A percentile compares a stretch with the other conserved stretches of the same genome.
Conservation (phyloP, 116 monocot genomes). For the Posidonia oceanica region DNA sequence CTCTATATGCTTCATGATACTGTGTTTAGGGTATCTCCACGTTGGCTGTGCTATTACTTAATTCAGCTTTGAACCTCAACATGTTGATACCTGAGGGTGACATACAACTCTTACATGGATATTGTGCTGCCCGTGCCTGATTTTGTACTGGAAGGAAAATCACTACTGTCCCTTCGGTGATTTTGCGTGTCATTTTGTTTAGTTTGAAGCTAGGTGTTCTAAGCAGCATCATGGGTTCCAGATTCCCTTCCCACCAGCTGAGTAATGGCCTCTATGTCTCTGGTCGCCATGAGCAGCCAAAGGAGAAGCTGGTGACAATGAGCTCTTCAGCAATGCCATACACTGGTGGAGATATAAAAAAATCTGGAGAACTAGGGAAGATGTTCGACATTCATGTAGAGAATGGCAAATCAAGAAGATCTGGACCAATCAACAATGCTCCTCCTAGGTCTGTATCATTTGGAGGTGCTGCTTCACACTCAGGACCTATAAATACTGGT, state of each 20-base stretch:
- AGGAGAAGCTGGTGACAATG: slow-evolving; percentile 61
- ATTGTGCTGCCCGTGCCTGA: too few species aligned
- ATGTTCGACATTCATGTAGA: slow-evolving; percentile 89
- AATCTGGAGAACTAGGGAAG: slow-evolving; percentile 93
- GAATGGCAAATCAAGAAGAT: slow-evolving; percentile 64
- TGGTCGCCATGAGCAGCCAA: slow-evolving; percentile 79
- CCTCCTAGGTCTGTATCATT: slow-evolving; percentile 59
- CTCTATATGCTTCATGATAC: too few species aligned
- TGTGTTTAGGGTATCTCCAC: too few species aligned
- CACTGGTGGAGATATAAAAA: slow-evolving; percentile 89
- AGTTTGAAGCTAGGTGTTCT: background rate
- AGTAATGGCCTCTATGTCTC: slow-evolving; percentile 95
- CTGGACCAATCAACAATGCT: slow-evolving; percentile 62
- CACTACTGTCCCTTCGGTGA: background rate
- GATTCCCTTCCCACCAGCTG: slow-evolving; percentile 93
- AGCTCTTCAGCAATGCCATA: slow-evolving; percentile 77
- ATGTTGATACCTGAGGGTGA: too few species aligned
- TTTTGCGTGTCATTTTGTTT: background rate
- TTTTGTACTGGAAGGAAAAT: background rate
- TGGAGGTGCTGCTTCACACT: slow-evolving; percentile 43
- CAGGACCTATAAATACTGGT: slow-evolving; percentile 37
- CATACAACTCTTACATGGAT: too few species aligned
- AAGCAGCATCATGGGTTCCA: slow-evolving; percentile 55
- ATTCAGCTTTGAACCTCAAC: too few species aligned
- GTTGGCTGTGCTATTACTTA: too few species aligned